phyloP scores from a whole-genome alignment of 257 asterid genomes.

The Nemophila menziesii region DNA sequence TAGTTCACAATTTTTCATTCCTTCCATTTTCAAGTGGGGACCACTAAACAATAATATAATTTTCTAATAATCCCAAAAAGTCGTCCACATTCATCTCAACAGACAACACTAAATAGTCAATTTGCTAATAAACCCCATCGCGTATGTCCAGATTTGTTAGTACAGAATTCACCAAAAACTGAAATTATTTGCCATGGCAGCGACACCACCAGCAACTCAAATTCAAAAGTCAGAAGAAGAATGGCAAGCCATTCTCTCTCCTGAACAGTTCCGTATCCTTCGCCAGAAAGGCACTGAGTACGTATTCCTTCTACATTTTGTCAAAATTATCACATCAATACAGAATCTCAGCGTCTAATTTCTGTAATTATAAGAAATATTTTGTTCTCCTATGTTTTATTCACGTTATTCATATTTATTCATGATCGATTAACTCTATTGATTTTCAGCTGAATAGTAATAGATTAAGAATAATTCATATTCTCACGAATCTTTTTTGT shows the following conservation, averaged over 20 bases:
- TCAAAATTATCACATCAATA: too few relatives aligned
- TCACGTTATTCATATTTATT: too few relatives aligned
- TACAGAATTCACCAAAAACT: too few relatives aligned
- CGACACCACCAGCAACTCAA: constrained; percentile 4
- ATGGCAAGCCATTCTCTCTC: constrained; percentile 59
- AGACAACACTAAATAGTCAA: neutral
- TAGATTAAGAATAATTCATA: neutral
- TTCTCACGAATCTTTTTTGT: too few relatives aligned
- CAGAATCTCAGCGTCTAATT: neutral
- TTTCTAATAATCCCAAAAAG: constrained; percentile 1
- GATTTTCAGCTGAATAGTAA: neutral
- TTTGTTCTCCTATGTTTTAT: too few relatives aligned
- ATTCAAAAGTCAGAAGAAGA: constrained; percentile 58
- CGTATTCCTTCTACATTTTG: neutral
- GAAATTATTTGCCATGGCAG: constrained; percentile 15
- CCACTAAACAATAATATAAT: too few relatives aligned
- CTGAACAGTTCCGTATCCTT: constrained; percentile 60
- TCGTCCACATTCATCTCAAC: constrained; percentile 25
- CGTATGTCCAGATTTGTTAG: neutral
- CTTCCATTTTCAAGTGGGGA: too few relatives aligned
- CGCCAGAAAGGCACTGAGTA: constrained; percentile 75
- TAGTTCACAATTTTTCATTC: too few relatives aligned
- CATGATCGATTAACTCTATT: too few relatives aligned
- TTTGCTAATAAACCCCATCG: neutral
- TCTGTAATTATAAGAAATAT: too few relatives aligned